phyloP scores from a whole-genome alignment of 441 rosid species.

The Jatropha podagrica region DNA sequence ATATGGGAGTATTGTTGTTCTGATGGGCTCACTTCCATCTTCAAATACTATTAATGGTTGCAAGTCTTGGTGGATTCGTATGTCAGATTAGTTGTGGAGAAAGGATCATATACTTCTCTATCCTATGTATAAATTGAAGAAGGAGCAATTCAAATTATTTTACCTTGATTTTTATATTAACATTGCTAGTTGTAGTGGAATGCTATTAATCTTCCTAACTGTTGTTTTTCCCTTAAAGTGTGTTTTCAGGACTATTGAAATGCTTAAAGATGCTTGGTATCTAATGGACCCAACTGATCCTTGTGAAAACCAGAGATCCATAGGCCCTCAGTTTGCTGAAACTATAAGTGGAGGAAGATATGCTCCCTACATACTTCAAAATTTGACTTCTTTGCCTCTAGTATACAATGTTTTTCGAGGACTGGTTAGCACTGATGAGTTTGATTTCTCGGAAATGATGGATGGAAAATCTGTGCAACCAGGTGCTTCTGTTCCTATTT shows the following conservation, averaged over 20 bases:
- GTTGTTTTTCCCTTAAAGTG: constrained; percentile 42
- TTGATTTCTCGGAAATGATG: constrained; percentile 44
- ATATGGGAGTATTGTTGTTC: neutral
- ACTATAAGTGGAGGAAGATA: constrained; percentile 54
- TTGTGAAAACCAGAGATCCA: constrained; percentile 41
- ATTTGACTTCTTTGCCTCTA: constrained; percentile 83
- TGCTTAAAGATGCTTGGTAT: constrained; percentile 69
- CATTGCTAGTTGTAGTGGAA: neutral
- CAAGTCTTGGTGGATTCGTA: neutral
- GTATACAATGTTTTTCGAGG: constrained; percentile 67
- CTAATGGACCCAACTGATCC: constrained; percentile 38
- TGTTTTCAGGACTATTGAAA: constrained; percentile 71
- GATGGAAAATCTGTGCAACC: constrained; percentile 62
- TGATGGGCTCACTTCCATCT: neutral
- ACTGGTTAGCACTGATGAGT: constrained; percentile 38
- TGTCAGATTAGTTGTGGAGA: neutral
- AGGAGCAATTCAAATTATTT: neutral
- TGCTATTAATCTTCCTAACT: neutral
- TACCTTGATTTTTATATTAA: neutral
- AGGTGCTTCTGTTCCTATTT: constrained; percentile 75
- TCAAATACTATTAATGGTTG: neutral
- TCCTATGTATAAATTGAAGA: neutral
- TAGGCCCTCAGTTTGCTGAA: constrained; percentile 37
- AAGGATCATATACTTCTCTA: neutral
- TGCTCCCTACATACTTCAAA: constrained; percentile 87